Conservation (phyloP, 495 filamentous ascomycete species). For the Annulohypoxylon nitens region DNA sequence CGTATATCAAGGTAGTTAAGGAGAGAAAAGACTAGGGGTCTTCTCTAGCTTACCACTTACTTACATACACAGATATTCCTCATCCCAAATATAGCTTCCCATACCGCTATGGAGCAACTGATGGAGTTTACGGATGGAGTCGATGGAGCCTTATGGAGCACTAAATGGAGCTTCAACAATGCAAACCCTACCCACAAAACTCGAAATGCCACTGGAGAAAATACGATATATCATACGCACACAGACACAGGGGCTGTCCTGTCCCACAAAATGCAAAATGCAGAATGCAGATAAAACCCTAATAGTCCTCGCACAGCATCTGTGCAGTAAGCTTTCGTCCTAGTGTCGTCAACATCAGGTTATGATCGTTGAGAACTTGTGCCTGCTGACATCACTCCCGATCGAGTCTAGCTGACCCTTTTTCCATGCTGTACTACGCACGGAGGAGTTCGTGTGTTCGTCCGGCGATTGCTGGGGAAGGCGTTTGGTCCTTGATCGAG, state of each 20-base stretch:
- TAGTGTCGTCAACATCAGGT: constrained; percentile 20
- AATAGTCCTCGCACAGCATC: constrained; percentile 10
- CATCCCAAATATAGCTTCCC: neutral
- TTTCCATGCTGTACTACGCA: constrained; percentile 10
- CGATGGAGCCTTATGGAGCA: neutral
- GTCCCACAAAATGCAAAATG: constrained; percentile 12
- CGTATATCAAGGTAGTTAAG: neutral
- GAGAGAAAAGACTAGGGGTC: neutral
- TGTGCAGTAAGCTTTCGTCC: constrained; percentile 6
- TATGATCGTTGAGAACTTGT: constrained; percentile 21
- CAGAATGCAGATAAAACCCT: constrained; percentile 23
- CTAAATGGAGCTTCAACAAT: neutral
- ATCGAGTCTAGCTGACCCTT: constrained; percentile 1
- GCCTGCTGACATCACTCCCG: constrained; percentile 33
- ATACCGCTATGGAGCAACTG: too few relatives aligned
- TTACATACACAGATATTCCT: constrained; percentile 2
- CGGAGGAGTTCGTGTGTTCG: constrained; percentile 13
- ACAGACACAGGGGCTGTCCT: neutral
- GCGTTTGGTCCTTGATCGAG: constrained; percentile 2
- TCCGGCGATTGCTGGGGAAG: constrained; percentile 3
- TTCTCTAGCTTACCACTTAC: neutral
- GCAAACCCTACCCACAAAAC: constrained; percentile 8
- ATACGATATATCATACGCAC: constrained; percentile 17
- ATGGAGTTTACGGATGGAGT: neutral
- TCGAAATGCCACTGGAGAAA: neutral